A percentile compares a stretch with the other conserved stretches of the same genome.
These are phyloP conservation scores for Beauveria scarabaeidicola DNA, from an alignment of 2,329 filamentous ascomycete genomes.

Conservation along the genomic window DNA sequence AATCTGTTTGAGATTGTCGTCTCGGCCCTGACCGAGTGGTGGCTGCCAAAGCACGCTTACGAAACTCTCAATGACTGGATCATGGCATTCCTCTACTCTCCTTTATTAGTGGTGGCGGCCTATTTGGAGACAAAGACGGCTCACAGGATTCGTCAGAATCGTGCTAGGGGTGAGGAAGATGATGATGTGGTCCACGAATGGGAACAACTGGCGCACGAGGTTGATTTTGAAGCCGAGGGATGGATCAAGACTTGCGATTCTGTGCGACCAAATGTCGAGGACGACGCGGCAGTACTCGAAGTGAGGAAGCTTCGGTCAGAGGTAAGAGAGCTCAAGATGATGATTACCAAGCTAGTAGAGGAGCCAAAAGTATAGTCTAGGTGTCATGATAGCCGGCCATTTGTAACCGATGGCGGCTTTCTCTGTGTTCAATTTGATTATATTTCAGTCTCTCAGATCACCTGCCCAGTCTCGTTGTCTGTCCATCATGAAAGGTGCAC, in stretches of 20 bases:
- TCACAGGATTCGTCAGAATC: constrained; percentile 60
- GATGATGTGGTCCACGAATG: constrained; percentile 87
- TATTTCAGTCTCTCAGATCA: background rate
- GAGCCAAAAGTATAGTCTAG: background rate
- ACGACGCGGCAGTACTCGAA: constrained; percentile 68
- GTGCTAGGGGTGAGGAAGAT: constrained; percentile 73
- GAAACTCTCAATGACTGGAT: constrained; percentile 78
- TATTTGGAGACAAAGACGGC: constrained; percentile 61
- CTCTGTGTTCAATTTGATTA: background rate
- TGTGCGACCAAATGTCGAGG: constrained; percentile 74
- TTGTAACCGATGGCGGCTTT: background rate
- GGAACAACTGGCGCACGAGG: constrained; percentile 67
- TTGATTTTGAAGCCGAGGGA: constrained; percentile 75
- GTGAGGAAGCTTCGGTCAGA: constrained; percentile 50
- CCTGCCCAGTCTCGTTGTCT: background rate
- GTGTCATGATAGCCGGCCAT: too few species aligned
- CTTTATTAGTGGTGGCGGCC: constrained; percentile 71
- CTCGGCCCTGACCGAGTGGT: constrained; percentile 85
- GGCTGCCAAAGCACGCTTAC: constrained; percentile 68
- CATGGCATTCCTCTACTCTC: constrained; percentile 80
- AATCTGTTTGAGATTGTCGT: constrained; percentile 84
- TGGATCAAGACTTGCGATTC: constrained; percentile 74
- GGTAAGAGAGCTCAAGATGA: constrained; percentile 45
- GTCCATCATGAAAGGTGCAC: background rate
- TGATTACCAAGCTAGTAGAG: constrained; percentile 29